Percentiles rank a stretch among this genome's conserved stretches.
phyloP scores from a whole-genome alignment of 1,139 yeast genomes.

The Candida dubliniensis region DNA sequence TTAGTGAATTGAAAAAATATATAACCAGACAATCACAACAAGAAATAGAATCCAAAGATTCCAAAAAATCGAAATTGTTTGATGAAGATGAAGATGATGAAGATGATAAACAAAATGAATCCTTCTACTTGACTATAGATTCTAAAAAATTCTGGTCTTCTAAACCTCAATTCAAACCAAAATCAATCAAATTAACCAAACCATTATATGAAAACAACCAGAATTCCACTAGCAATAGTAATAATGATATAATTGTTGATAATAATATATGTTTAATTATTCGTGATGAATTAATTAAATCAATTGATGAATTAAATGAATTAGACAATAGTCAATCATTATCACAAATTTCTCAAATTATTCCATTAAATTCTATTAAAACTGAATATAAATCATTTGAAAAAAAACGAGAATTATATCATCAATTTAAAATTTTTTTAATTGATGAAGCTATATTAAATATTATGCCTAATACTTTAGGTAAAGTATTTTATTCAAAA shows the following conservation, averaged over 20 bases:
- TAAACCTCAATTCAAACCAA: slow-evolving; percentile 73
- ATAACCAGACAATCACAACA: slow-evolving; percentile 26
- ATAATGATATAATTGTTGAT: no score
- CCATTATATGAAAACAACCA: slow-evolving; percentile 37
- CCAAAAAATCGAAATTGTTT: slow-evolving; percentile 31
- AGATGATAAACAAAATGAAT: slow-evolving; percentile 44
- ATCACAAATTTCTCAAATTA: slow-evolving; percentile 47
- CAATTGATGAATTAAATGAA: slow-evolving; percentile 56
- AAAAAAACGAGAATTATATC: slow-evolving; percentile 62
- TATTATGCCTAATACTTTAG: slow-evolving; percentile 77
- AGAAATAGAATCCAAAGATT: slow-evolving; percentile 14
- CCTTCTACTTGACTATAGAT: slow-evolving; percentile 59
- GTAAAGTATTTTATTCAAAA: slow-evolving; percentile 66
- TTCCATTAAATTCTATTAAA: slow-evolving; percentile 59
- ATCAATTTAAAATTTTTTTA: slow-evolving; percentile 69
- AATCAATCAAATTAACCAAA: slow-evolving; percentile 55
- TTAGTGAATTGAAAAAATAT: slow-evolving; percentile 52
- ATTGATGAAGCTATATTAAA: slow-evolving; percentile 83
- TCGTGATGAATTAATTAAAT: slow-evolving; percentile 63
- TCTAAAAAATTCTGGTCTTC: slow-evolving; percentile 63
- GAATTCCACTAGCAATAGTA: no score
- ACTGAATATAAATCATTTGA: slow-evolving; percentile 69
- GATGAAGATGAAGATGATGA: slow-evolving; percentile 51
- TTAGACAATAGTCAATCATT: slow-evolving; percentile 50
- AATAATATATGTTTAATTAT: slow-evolving; percentile 63